phyloP scores from a whole-genome alignment of 2,329 filamentous ascomycete species.

The Chrysoporthe deuterocubensis region DNA sequence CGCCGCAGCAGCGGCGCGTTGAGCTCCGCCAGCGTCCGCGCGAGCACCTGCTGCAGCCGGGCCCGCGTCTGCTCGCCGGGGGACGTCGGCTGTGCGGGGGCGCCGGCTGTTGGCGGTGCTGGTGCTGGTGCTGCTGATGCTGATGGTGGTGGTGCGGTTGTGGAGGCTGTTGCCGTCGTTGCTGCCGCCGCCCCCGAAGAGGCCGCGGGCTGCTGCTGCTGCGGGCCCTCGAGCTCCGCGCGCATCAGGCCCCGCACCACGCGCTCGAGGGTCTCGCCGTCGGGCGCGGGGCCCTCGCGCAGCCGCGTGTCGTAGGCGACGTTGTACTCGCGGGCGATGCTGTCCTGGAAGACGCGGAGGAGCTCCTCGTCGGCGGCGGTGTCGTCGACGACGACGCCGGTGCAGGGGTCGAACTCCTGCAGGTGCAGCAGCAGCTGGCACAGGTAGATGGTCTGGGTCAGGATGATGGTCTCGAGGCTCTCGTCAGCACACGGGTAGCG shows the following conservation, averaged over 20 bases:
- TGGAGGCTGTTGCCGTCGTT: slow-evolving; percentile 2
- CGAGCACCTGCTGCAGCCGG: slow-evolving; percentile 22
- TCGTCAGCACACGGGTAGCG: slow-evolving; percentile 26
- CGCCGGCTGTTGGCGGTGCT: no score
- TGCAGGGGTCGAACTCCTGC: slow-evolving; percentile 28
- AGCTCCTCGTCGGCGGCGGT: slow-evolving; percentile 25
- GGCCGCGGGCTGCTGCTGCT: background rate
- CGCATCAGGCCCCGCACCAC: slow-evolving; percentile 25
- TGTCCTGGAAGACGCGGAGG: slow-evolving; percentile 26
- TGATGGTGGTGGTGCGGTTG: background rate
- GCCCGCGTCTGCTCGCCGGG: slow-evolving; percentile 5
- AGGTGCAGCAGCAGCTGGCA: slow-evolving; percentile 28
- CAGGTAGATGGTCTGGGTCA: slow-evolving; percentile 29
- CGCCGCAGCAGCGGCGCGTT: slow-evolving; percentile 20
- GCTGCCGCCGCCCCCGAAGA: background rate
- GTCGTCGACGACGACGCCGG: slow-evolving; percentile 18
- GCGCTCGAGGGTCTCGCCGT: slow-evolving; percentile 28
- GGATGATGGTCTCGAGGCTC: slow-evolving; percentile 28
- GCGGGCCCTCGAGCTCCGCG: slow-evolving; percentile 19
- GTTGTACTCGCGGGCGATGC: slow-evolving; percentile 28
- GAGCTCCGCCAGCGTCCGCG: slow-evolving; percentile 19
- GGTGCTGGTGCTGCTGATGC: no score
- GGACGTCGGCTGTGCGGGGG: background rate
- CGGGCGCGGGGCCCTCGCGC: slow-evolving; percentile 21
- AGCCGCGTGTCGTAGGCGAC: slow-evolving; percentile 16